Evolutionary conservation across 306 rosid genomes (phyloP).

Genomic region (Citrullus mucosospermus): DNA sequence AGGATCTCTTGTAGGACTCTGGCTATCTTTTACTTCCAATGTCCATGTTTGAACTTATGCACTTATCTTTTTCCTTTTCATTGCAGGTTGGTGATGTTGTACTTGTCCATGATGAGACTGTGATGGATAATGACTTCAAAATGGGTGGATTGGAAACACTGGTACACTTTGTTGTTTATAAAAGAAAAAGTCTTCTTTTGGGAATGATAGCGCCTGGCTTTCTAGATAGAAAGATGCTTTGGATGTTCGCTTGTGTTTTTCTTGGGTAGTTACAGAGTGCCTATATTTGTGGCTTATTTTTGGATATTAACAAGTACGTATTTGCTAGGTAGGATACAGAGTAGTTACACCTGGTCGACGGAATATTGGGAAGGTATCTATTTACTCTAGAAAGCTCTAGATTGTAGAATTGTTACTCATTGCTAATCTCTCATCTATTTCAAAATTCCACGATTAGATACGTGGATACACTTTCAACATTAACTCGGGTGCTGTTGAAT

Average conservation of each 20-base stretch:
- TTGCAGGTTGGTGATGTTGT: slow-evolving; percentile 90
- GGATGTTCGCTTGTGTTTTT: neutral
- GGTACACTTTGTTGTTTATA: slow-evolving; percentile 29
- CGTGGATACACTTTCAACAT: slow-evolving; percentile 84
- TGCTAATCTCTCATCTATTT: neutral
- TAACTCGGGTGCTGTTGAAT: slow-evolving; percentile 71
- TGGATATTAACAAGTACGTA: slow-evolving; percentile 15
- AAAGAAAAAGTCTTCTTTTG: neutral
- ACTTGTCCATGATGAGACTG: slow-evolving; percentile 74
- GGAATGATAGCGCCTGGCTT: neutral
- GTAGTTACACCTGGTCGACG: slow-evolving; percentile 77
- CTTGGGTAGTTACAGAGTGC: neutral
- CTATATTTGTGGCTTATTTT: neutral
- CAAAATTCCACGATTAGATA: slow-evolving; percentile 32
- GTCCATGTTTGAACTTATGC: neutral
- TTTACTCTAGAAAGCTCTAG: neutral
- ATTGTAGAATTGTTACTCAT: neutral
- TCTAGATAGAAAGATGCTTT: neutral
- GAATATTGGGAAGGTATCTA: slow-evolving; percentile 64
- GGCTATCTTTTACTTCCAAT: neutral
- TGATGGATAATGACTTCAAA: slow-evolving; percentile 50
- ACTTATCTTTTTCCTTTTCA: neutral
- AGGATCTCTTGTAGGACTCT: neutral
- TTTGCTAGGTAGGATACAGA: slow-evolving; percentile 84
- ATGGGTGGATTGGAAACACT: slow-evolving; percentile 78